These are phyloP conservation scores for Brasilioporus rufonigricans DNA, from an alignment of 768 basidiomycete genomes.

Conservation along the genomic window DNA sequence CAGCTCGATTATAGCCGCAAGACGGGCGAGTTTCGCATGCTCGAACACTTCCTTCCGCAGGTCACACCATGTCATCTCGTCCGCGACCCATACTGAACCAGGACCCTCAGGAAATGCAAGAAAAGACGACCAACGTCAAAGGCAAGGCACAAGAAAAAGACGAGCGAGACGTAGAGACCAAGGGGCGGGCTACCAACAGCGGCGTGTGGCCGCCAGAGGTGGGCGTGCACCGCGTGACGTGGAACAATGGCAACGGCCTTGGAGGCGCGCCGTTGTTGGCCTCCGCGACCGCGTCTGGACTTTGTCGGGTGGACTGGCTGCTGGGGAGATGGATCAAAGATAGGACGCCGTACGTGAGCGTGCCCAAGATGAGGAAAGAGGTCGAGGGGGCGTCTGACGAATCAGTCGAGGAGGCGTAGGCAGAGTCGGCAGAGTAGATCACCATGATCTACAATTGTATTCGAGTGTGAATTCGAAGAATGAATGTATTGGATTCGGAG, in stretches of 20 bases:
- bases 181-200: slow-evolving; percentile 37
- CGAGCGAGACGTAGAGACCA: slow-evolving; percentile 18
- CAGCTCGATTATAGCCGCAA: slow-evolving; percentile 85
- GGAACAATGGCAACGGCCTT: slow-evolving; percentile 79
- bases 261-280: slow-evolving; percentile 59
- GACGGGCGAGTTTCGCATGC: slow-evolving; percentile 75
- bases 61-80: slow-evolving; percentile 32
- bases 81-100: neutral
- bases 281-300: slow-evolving; percentile 77
- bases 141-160: slow-evolving; percentile 30
- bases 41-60: slow-evolving; percentile 82
- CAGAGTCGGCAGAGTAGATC: neutral
- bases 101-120: slow-evolving; percentile 45
- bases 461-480: no score
- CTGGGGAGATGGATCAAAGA: slow-evolving; percentile 72
- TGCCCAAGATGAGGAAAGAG: slow-evolving; percentile 63
- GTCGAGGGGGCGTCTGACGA: slow-evolving; percentile 40
- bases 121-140: slow-evolving; percentile 33
- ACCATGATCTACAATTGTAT: neutral
- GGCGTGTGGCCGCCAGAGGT: slow-evolving; percentile 82
- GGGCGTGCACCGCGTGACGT: slow-evolving; percentile 71
- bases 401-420: slow-evolving; percentile 25
- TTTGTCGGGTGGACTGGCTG: slow-evolving; percentile 83
- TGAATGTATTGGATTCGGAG: no score
- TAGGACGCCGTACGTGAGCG: slow-evolving; percentile 61